phyloP scores from a whole-genome alignment of 345 rosid genomes.

The Noccaea bulbosa region DNA sequence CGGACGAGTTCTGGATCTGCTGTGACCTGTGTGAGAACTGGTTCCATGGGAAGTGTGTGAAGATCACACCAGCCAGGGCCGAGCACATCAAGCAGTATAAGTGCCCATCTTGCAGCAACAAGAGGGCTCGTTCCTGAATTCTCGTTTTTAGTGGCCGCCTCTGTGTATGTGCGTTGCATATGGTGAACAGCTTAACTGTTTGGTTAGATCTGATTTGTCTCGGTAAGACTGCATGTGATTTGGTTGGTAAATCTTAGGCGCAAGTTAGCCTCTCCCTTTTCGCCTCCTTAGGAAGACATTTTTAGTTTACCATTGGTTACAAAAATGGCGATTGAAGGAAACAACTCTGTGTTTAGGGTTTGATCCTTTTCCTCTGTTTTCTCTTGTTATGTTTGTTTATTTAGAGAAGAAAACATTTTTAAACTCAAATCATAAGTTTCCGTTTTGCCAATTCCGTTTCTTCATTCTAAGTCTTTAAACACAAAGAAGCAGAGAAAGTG shows the following conservation, averaged over 20 bases:
- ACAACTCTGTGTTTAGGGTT: constrained; percentile 34
- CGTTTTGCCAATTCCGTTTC: constrained; percentile 15
- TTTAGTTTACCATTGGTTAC: constrained; percentile 31
- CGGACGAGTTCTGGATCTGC: constrained; percentile 84
- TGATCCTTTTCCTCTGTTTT: constrained; percentile 30
- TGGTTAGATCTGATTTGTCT: constrained; percentile 50
- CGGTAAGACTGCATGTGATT: constrained; percentile 42
- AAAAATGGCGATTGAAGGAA: constrained; percentile 25
- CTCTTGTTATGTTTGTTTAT: constrained; percentile 19
- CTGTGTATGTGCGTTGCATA: constrained; percentile 46
- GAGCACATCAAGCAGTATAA: constrained; percentile 94
- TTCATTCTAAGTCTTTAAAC: neutral
- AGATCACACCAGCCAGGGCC: constrained; percentile 91
- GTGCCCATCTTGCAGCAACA: constrained; percentile 95
- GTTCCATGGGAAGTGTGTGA: constrained; percentile 72
- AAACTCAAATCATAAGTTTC: constrained; percentile 18
- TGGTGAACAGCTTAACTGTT: constrained; percentile 56
- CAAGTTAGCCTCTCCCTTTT: constrained; percentile 23
- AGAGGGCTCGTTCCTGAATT: constrained; percentile 59
- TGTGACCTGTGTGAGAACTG: constrained; percentile 79
- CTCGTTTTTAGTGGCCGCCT: neutral
- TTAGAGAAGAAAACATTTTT: constrained; percentile 29
- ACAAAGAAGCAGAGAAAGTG: neutral
- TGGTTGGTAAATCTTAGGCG: constrained; percentile 34
- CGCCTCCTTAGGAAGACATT: constrained; percentile 31